A percentile compares a stretch with the other conserved stretches of the same genome.
Conservation (phyloP, 83 land plant genomes). For the Picea abies region DNA sequence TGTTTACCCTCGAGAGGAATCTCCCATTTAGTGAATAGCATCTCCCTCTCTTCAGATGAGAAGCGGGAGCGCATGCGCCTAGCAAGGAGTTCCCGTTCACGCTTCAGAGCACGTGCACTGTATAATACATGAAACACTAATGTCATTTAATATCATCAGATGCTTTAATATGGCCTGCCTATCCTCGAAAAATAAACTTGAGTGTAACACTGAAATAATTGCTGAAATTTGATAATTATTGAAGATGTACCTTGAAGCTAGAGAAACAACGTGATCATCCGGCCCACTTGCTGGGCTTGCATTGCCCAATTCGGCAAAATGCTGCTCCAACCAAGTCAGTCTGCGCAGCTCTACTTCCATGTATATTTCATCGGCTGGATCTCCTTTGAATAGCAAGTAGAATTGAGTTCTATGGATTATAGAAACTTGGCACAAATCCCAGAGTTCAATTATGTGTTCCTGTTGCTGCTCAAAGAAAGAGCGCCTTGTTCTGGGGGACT, state of each 20-base stretch:
- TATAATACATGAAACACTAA: slow-evolving; percentile 3
- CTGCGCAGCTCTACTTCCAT: slow-evolving; percentile 98
- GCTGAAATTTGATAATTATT: neutral
- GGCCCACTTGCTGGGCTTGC: slow-evolving; percentile 47
- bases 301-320: slow-evolving; percentile 52
- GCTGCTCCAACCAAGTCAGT: slow-evolving; percentile 86
- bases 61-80: slow-evolving; percentile 75
- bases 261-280: slow-evolving; percentile 58
- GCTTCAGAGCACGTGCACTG: slow-evolving; percentile 69
- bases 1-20: slow-evolving; percentile 89
- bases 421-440: slow-evolving; percentile 94
- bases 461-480: slow-evolving; percentile 70
- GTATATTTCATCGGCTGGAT: slow-evolving; percentile 90
- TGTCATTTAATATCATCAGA: neutral
- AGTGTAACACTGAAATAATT: neutral
- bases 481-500: slow-evolving; percentile 66
- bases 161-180: neutral
- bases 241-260: slow-evolving; percentile 59
- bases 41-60: slow-evolving; percentile 74
- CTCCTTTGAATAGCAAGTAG: slow-evolving; percentile 87
- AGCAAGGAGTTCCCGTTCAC: slow-evolving; percentile 89
- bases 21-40: slow-evolving; percentile 73
- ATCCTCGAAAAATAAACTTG: neutral
- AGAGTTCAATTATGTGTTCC: slow-evolving; percentile 79
- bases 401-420: slow-evolving; percentile 96